A percentile compares a stretch with the other conserved stretches of the same genome.
These are phyloP conservation scores for Cladophialophora exuberans DNA, from an alignment of 2,329 filamentous ascomycete genomes.

Conservation along the genomic window DNA sequence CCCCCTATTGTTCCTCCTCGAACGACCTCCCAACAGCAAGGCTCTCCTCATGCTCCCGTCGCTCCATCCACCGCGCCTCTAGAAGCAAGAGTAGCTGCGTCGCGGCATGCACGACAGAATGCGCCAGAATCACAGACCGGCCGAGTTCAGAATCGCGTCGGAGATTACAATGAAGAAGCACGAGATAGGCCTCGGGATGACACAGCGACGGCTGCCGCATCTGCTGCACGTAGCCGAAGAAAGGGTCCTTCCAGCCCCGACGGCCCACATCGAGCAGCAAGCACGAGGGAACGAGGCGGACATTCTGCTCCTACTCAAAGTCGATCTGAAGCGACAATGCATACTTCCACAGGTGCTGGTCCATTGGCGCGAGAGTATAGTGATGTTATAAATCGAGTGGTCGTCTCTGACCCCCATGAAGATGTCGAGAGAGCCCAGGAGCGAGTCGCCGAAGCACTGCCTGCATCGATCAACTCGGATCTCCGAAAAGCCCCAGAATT, in stretches of 20 bases:
- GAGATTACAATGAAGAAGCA: conserved; percentile 48
- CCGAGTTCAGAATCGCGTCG: conserved; percentile 42
- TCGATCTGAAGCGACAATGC: conserved; percentile 49
- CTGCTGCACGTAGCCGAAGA: conserved; percentile 49
- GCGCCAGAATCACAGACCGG: conserved; percentile 33
- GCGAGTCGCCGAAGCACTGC: conserved; percentile 64
- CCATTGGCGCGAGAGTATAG: conserved; percentile 74
- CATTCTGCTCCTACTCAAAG: conserved; percentile 38
- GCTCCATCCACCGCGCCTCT: conserved; percentile 42
- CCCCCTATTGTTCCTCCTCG: conserved; percentile 77
- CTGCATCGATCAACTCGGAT: conserved; percentile 51
- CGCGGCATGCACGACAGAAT: conserved; percentile 45
- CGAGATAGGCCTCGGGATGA: conserved; percentile 43
- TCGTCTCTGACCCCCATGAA: conserved; percentile 74
- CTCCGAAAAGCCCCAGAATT: conserved; percentile 50
- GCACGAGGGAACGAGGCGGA: conserved; percentile 46
- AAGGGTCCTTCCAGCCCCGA: conserved; percentile 53
- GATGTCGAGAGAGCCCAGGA: conserved; percentile 73
- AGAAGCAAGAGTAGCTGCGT: conserved; percentile 43
- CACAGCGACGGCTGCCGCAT: conserved; percentile 37
- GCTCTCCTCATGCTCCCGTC: conserved; percentile 37
- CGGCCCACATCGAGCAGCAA: conserved; percentile 46
- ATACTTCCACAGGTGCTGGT: conserved; percentile 60
- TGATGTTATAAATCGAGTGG: conserved; percentile 75
- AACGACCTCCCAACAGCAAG: conserved; percentile 74